Base-by-base conservation (phyloP, 345 rosid species). In the Rhodomyrtus tomentosa region DNA sequence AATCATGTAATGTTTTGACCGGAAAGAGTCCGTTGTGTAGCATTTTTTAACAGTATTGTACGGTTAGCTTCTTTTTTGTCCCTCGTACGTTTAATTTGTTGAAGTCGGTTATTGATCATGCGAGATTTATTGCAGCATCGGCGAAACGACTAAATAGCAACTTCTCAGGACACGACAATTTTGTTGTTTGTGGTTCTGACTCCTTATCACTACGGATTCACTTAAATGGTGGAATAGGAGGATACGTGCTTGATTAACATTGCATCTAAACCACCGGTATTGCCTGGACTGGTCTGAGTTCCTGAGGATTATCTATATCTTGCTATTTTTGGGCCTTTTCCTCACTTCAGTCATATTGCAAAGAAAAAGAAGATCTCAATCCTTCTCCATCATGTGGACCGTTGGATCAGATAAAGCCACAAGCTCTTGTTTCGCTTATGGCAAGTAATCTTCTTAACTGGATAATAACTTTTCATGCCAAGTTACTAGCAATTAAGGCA, bases 1-100 rank as follows among this genome's bases (percentile, higher is more conserved):
- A n/a, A n/a, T 10, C 51, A 84, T 94, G 84, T 90, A 86, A 83
- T 80, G 40, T 84, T 68, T 68, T 9, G 45, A 36, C 3, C 4
- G 45, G 76, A 36, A 68, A 68, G 79, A 36, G 79, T 68, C 79
- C 25, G 2, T 68, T 68, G 3, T 38, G 79, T 36, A 36, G 79
- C 25, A 32, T 32, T 36, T 9, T 32, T 68, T 21, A 36, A 36
- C 25, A 68, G 10, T 68, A 21, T 32, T 68, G 79, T 68, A 36
- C 79, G 21, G 25, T 36, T 18, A 36, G 1, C 79, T 68, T 68
- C 79, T 68, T 68, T 36, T 0, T 32, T 68, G 21, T 14, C 25
- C 14, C 2, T 68, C 25, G 38, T 68, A 68, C 36, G 36, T 36
- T 68, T 68, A 32, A 38, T 68, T 32, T 0, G 24, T 68, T 68